Evolutionary conservation across 2,329 filamentous ascomycete species (phyloP), one percentile per base, ranked within the genome.

Genomic region (Capronia coronata): DNA sequence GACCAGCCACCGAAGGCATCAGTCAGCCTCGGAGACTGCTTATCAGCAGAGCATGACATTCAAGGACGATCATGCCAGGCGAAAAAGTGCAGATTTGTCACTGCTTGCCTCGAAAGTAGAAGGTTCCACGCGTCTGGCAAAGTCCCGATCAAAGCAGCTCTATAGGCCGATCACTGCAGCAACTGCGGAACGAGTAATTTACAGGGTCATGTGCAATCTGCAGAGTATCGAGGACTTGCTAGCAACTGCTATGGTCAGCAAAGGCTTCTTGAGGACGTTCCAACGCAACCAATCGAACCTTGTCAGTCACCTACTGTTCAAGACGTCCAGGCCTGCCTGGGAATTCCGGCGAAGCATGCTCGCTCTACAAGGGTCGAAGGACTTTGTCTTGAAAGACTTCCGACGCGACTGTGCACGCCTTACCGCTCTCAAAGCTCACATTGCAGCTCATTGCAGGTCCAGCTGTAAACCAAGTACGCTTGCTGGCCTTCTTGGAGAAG

Each of bases 391-490:
- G 41, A 55, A 54, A 35, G 56, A 55, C 11, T 56, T 53, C 25
- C 43, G 44, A 25, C 50, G 51, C 13, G 79, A 82, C 59, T 66
- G 73, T n/a, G 72, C 71, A 27, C 75, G 75, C 2, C 70, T 82
- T 35, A 68, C 70, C 9, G 70, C 71, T 19, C 67, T 83, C 25
- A 82, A 82, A 56, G 66, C 68, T 0, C 64, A 81, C 53, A 76
- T 83, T 42, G 65, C 78, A 4, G 70, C 75, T 32, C 74, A 75
- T 23, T 80, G 79, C 55, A 69, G 75, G 52, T 72, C 73, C 0
- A 78, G 78, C 52, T 67, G 82, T 22, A 76, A 79, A 7, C 71
- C 71, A 1, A 76, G 79, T 48, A 82, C 79, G 0, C 69, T 76
- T 4, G 65, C 67, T 18, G 78, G 77, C 1, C 68, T 83, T 2